Percentiles rank a stretch among this genome's conserved stretches.
Evolutionary conservation across 805 yeast species (phyloP).

Genomic region (Schizosaccharomyces cryophilus): DNA sequence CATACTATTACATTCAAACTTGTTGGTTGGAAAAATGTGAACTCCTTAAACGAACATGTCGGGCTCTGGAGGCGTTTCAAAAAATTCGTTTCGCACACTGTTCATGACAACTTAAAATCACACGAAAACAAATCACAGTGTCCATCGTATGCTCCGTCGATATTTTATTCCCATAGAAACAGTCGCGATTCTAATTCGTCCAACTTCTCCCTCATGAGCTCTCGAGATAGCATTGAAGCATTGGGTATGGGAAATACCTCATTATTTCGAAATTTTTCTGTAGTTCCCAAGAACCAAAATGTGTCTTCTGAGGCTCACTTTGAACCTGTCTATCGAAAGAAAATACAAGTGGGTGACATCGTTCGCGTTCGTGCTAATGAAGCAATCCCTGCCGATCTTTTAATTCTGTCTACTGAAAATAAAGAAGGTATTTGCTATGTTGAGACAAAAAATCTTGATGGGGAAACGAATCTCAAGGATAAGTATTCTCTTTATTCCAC

Average conservation of each 20-base stretch:
- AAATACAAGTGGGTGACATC: slow-evolving; percentile 50
- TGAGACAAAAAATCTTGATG: slow-evolving; percentile 49
- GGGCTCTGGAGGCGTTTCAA: slow-evolving; percentile 46
- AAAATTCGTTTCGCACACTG: slow-evolving; percentile 15
- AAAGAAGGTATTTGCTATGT: slow-evolving; percentile 43
- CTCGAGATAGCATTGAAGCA: not conserved
- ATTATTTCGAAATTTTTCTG: not conserved
- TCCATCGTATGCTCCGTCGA: not conserved
- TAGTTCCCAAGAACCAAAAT: not conserved
- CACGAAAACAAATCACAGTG: too few species aligned
- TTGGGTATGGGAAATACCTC: not conserved
- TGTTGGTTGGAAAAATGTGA: slow-evolving; percentile 29
- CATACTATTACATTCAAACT: slow-evolving; percentile 37
- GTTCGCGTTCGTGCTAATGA: slow-evolving; percentile 44
- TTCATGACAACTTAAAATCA: not conserved
- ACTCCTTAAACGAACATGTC: slow-evolving; percentile 29
- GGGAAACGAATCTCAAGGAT: slow-evolving; percentile 50
- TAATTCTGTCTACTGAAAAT: slow-evolving; percentile 43
- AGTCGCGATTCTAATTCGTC: not conserved
- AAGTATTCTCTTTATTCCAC: slow-evolving; percentile 32
- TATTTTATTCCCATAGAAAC: not conserved
- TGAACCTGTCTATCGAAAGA: slow-evolving; percentile 39
- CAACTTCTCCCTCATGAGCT: not conserved
- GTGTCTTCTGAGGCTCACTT: slow-evolving; percentile 16
- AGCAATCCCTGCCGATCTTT: slow-evolving; percentile 54